phyloP scores from a whole-genome alignment of 768 basidiomycete genomes.

The Mycena latifolia region DNA sequence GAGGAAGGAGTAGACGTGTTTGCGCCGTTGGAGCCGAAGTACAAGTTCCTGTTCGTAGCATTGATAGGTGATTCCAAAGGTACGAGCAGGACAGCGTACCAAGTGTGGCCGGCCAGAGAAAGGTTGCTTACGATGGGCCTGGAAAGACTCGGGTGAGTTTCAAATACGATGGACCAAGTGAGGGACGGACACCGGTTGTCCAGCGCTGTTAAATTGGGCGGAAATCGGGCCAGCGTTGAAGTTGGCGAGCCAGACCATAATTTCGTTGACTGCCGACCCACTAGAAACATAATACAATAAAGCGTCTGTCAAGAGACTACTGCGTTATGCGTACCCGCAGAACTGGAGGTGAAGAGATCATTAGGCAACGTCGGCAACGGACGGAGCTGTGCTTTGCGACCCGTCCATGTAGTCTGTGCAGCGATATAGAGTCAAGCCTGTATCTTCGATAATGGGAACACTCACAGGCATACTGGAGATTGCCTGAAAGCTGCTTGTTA shows the following conservation, averaged over 20 bases:
- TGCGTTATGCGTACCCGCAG: too few species aligned
- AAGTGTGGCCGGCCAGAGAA: conserved; percentile 61
- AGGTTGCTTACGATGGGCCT: conserved; percentile 59
- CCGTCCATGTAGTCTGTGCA: conserved; percentile 64
- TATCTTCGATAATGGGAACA: conserved; percentile 11
- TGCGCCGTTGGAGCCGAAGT: conserved; percentile 66
- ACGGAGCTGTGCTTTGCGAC: conserved; percentile 58
- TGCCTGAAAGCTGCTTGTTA: conserved; percentile 62
- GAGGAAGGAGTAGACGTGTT: conserved; percentile 66
- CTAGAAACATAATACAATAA: too few species aligned
- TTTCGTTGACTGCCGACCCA: conserved; percentile 61
- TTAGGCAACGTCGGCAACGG: conserved; percentile 69
- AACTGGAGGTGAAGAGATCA: conserved; percentile 72
- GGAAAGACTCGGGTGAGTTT: not conserved
- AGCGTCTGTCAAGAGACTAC: too few species aligned
- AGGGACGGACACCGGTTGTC: conserved; percentile 49
- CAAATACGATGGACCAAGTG: not conserved
- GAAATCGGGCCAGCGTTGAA: conserved; percentile 67
- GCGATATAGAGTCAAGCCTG: not conserved
- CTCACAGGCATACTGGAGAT: conserved; percentile 70
- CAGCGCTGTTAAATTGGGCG: conserved; percentile 46
- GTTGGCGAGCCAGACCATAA: conserved; percentile 79
- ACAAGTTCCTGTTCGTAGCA: conserved; percentile 63
- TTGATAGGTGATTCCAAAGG: not conserved
- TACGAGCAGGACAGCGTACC: conserved; percentile 47